A percentile compares a stretch with the other conserved stretches of the same genome.
These are phyloP conservation scores for Chalaropsis thielavioides DNA, from an alignment of 2,329 filamentous ascomycete genomes.

Conservation along the genomic window DNA sequence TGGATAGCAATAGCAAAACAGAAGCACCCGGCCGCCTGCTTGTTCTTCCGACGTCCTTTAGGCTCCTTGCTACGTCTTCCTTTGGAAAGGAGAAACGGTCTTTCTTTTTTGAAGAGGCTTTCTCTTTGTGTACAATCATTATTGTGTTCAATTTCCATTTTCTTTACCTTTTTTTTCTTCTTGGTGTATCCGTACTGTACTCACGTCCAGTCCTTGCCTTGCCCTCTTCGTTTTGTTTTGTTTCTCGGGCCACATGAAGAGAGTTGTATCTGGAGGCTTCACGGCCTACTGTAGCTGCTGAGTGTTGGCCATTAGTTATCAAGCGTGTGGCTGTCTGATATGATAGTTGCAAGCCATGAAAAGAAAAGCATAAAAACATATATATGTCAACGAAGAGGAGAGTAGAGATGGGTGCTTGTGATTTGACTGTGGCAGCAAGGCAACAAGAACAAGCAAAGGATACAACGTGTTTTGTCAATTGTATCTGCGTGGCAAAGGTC, in stretches of 20 bases:
- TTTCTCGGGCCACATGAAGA: neutral
- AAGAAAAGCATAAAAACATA: neutral
- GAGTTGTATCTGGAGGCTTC: neutral
- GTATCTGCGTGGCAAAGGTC: neutral
- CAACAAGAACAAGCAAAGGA: neutral
- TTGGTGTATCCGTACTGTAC: conserved; percentile 3
- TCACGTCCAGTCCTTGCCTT: neutral
- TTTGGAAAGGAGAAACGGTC: neutral
- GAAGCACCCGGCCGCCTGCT: neutral
- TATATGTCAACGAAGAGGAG: neutral
- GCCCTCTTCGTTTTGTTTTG: neutral
- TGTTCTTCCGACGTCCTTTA: neutral
- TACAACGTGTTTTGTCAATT: neutral
- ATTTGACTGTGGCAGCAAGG: neutral
- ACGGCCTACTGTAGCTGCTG: neutral
- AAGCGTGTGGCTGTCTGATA: neutral
- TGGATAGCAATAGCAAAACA: neutral
- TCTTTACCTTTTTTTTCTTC: conserved; percentile 1
- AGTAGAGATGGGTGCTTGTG: neutral
- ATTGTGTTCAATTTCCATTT: conserved; percentile 1
- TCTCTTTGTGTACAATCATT: conserved; percentile 6
- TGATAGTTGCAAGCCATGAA: neutral
- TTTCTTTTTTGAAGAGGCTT: neutral
- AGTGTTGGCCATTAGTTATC: neutral
- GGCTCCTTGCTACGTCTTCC: neutral